phyloP scores from a whole-genome alignment of 495 filamentous ascomycete species.

The Aspergillus affinis region DNA sequence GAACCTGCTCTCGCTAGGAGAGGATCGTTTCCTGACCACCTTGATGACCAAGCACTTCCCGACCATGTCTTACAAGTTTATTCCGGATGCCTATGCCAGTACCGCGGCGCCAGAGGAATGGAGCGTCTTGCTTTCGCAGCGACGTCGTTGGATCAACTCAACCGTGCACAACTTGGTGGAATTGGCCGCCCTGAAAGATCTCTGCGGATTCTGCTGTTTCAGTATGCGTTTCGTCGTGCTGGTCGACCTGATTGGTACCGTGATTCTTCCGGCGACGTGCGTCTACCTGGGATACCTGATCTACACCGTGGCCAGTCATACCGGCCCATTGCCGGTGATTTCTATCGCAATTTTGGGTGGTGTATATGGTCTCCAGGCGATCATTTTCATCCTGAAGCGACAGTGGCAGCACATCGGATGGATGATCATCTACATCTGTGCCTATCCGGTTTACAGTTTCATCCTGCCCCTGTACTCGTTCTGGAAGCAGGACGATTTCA shows the following conservation, averaged over 20 bases:
- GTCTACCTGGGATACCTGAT: constrained; percentile 88
- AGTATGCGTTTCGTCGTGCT: constrained; percentile 99
- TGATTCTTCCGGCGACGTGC: constrained; percentile 88
- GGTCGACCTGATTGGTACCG: constrained; percentile 84
- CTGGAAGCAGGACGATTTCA: constrained; percentile 99
- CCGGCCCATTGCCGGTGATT: constrained; percentile 78
- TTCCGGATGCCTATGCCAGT: constrained; percentile 85
- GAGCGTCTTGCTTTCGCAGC: constrained; percentile 88
- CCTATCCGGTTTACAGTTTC: constrained; percentile 92
- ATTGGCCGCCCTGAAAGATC: constrained; percentile 79
- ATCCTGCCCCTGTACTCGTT: constrained; percentile 94
- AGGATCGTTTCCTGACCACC: constrained; percentile 96
- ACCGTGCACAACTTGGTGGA: constrained; percentile 95
- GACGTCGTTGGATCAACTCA: constrained; percentile 98
- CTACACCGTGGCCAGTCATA: constrained; percentile 76
- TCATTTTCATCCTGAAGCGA: constrained; percentile 93
- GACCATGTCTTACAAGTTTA: constrained; percentile 92
- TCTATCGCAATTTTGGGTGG: constrained; percentile 88
- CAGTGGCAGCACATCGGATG: constrained; percentile 99
- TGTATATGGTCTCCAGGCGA: constrained; percentile 93
- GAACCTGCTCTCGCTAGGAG: constrained; percentile 90
- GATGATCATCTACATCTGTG: constrained; percentile 97
- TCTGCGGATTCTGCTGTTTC: constrained; percentile 99
- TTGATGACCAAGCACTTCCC: constrained; percentile 98
- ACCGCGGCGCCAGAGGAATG: constrained; percentile 93